Evolutionary conservation across 257 asterid genomes (phyloP).

Genomic region (Euphrasia confusa): DNA sequence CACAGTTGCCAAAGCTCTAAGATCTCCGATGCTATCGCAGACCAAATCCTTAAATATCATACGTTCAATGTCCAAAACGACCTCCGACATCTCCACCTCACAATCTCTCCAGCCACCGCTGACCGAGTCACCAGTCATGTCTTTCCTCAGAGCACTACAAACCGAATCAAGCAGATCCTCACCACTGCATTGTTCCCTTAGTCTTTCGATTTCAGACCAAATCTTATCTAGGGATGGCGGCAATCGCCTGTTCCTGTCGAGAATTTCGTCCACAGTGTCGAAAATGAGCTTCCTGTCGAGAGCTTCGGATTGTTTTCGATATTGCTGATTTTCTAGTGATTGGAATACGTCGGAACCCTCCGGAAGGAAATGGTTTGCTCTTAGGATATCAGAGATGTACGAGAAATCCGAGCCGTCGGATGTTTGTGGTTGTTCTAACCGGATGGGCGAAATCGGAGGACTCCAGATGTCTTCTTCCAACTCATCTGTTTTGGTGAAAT

Average conservation of each 20-base stretch:
- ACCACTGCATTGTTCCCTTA: slow-evolving; percentile 35
- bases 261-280: slow-evolving; percentile 58
- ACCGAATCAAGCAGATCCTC: slow-evolving; percentile 63
- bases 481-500: slow-evolving; percentile 30
- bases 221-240: slow-evolving; percentile 54
- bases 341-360: slow-evolving; percentile 48
- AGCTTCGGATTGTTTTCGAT: slow-evolving; percentile 45
- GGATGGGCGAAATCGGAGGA: slow-evolving; percentile 33
- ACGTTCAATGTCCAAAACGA: slow-evolving; percentile 70
- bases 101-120: slow-evolving; percentile 73
- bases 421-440: slow-evolving; percentile 31
- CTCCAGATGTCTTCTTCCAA: slow-evolving; percentile 64
- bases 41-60: slow-evolving; percentile 69
- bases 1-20: slow-evolving; percentile 29
- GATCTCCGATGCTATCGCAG: slow-evolving; percentile 55
- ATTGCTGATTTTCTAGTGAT: slow-evolving; percentile 65
- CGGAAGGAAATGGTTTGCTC: slow-evolving; percentile 49
- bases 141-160: slow-evolving; percentile 58
- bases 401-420: slow-evolving; percentile 41
- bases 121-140: slow-evolving; percentile 47
- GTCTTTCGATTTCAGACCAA: slow-evolving; percentile 59
- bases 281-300: slow-evolving; percentile 62
- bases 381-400: slow-evolving; percentile 62
- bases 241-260: slow-evolving; percentile 42
- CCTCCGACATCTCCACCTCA: slow-evolving; percentile 65